Conservation (phyloP, 176 grass and related monocot genomes). For the Phoenix roebelenii region DNA sequence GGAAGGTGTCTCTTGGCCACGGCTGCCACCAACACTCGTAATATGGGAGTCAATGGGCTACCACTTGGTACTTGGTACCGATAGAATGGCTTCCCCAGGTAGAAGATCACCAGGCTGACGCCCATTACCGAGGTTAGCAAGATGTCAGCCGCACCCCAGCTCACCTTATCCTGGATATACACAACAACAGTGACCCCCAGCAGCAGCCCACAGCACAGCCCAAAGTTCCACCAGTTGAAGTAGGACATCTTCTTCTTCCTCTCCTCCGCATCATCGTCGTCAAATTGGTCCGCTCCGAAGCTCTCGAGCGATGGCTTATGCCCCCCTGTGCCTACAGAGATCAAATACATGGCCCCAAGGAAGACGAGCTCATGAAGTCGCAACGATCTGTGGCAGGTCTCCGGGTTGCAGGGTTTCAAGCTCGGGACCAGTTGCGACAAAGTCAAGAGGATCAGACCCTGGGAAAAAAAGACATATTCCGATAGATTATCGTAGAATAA, state of each 20-base stretch:
- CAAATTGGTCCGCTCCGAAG: constrained; percentile 94
- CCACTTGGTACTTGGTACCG: constrained; percentile 47
- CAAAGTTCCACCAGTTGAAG: constrained; percentile 96
- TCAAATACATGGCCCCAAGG: constrained; percentile 55
- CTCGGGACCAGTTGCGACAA: constrained; percentile 35
- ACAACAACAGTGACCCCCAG: constrained; percentile 57
- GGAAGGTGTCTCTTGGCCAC: constrained; percentile 40
- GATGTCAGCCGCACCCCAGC: constrained; percentile 53
- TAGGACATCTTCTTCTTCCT: constrained; percentile 85
- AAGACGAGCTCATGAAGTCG: constrained; percentile 49
- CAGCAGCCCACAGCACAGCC: constrained; percentile 42
- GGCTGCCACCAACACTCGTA: constrained; percentile 45
- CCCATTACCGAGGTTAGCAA: constrained; percentile 45
- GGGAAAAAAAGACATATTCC: not conserved
- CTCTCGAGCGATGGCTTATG: constrained; percentile 84
- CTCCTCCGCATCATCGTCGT: constrained; percentile 44
- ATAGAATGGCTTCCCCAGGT: constrained; percentile 35
- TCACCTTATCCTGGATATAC: constrained; percentile 39
- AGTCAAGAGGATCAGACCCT: constrained; percentile 46
- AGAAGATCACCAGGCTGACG: constrained; percentile 39
- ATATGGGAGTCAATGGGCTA: constrained; percentile 50
- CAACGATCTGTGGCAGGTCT: constrained; percentile 6
- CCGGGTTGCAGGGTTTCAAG: constrained; percentile 12
- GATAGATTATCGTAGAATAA: not conserved
- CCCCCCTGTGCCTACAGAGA: constrained; percentile 59